phyloP scores from a whole-genome alignment of 495 filamentous ascomycete species.

The Aspergillus mulundensis region DNA sequence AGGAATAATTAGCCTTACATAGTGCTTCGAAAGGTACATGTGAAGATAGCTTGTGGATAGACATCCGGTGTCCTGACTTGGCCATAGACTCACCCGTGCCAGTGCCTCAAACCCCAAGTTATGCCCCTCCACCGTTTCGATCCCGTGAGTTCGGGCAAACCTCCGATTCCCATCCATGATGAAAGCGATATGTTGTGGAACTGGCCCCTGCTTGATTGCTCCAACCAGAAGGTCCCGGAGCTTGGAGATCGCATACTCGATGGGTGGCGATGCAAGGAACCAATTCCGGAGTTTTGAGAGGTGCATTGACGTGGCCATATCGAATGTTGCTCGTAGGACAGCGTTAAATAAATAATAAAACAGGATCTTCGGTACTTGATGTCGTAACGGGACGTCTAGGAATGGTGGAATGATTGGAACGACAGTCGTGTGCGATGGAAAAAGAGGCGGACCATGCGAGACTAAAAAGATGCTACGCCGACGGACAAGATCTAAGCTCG shows the following conservation, averaged over 20 bases:
- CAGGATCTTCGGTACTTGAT: neutral
- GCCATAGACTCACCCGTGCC: constrained; percentile 56
- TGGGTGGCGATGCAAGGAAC: constrained; percentile 83
- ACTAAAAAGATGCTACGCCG: neutral
- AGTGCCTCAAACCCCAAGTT: constrained; percentile 93
- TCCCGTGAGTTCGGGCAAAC: constrained; percentile 82
- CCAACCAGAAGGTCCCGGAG: constrained; percentile 80
- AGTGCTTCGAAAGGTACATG: neutral
- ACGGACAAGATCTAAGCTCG: constrained; percentile 6
- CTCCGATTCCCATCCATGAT: constrained; percentile 98
- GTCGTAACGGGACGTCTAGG: neutral
- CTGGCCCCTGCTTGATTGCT: constrained; percentile 80
- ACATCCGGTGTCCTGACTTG: neutral
- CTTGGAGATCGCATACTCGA: constrained; percentile 71
- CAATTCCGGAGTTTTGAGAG: constrained; percentile 76
- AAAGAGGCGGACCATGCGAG: constrained; percentile 5
- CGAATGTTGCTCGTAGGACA: constrained; percentile 8
- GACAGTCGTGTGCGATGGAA: constrained; percentile 9
- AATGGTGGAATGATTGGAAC: neutral
- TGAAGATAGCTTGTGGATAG: neutral
- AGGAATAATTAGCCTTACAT: neutral
- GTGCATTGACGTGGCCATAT: constrained; percentile 55
- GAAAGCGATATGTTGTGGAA: constrained; percentile 93
- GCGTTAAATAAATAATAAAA: neutral
- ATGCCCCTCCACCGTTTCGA: constrained; percentile 97